Conservation (phyloP, 176 grass and related monocot genomes). For the Musa beccarii region DNA sequence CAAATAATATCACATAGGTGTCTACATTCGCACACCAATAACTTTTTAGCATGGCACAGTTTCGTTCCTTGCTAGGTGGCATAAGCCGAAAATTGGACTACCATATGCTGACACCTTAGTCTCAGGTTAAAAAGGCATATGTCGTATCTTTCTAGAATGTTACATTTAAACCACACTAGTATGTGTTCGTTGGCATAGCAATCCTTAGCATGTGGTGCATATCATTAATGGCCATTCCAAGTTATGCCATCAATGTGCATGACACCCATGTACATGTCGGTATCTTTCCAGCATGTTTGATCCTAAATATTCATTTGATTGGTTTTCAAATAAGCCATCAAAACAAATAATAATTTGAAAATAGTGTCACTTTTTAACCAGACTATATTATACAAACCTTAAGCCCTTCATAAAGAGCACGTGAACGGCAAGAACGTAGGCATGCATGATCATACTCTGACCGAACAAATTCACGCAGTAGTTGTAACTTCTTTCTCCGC, state of each 20-base stretch:
- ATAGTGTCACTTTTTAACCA: neutral
- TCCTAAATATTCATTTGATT: neutral
- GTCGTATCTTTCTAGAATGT: neutral
- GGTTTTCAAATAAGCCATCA: neutral
- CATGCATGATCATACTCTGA: slow-evolving; percentile 99
- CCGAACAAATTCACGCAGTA: slow-evolving; percentile 96
- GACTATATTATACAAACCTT: slow-evolving; percentile 43
- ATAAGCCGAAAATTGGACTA: neutral
- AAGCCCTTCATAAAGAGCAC: slow-evolving; percentile 97
- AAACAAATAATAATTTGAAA: neutral
- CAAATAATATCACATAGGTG: neutral
- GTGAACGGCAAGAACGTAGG: slow-evolving; percentile 88
- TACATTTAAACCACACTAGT: neutral
- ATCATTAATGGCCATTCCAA: neutral
- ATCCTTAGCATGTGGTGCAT: neutral
- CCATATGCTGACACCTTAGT: too few relatives aligned
- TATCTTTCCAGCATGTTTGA: neutral
- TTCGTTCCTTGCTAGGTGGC: neutral
- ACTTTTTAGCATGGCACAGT: neutral
- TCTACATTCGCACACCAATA: too few relatives aligned
- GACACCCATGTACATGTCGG: neutral
- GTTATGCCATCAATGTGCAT: neutral
- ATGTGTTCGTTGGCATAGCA: neutral
- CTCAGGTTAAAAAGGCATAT: neutral
- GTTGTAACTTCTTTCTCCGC: slow-evolving; percentile 89